Evolutionary conservation across 306 rosid genomes (phyloP), one percentile per base, ranked within the genome.

Genomic region (Notholithocarpus densiflorus): DNA sequence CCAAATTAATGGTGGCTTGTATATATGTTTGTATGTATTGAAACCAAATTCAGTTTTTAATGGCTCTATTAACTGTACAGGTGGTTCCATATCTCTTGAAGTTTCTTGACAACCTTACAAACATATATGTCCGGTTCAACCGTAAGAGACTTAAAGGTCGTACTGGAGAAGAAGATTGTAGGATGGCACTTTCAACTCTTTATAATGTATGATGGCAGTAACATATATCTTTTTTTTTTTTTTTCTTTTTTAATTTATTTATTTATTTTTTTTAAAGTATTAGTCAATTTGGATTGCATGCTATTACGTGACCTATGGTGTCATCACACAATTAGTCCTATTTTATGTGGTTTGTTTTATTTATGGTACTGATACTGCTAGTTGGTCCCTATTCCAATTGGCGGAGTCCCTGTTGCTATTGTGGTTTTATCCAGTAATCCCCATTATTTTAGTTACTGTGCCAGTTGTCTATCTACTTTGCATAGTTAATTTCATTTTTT

Each of bases 81-180:
- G 98, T 95, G 83, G 98, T 95, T 85, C 98, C 98, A 10, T 91
- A 90, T 82, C 98, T 95, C 81, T 79, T 95, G 77, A 95, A 92
- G 85, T 95, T 91, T 84, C 98, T 95, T 69, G 98, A 95, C 81
- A 95, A 90, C 86, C 91, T 95, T 70, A 95, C 98, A 80, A 95
- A 95, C 85, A 91, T 95, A 29, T 95, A 91, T 71, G 98, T 95
- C 27, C 82, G 98, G 89, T 91, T 90, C 92, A 95, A 91, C 87
- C 98, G 98, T 68, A 95, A 92, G 93, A 91, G 98, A 85, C 93
- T 95, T 72, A 95, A 95, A 90, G 98, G 98, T 71, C 98, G 98
- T 68, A 89, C 96, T 70, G 97, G 94, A 77, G 98, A 92, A 84
- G 94, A 95, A 73, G 98, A 95, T 76, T 95, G 98, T 83, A 83